Conservation (phyloP, 139 green algal genomes). For the Astrephomene gubernaculifera region DNA sequence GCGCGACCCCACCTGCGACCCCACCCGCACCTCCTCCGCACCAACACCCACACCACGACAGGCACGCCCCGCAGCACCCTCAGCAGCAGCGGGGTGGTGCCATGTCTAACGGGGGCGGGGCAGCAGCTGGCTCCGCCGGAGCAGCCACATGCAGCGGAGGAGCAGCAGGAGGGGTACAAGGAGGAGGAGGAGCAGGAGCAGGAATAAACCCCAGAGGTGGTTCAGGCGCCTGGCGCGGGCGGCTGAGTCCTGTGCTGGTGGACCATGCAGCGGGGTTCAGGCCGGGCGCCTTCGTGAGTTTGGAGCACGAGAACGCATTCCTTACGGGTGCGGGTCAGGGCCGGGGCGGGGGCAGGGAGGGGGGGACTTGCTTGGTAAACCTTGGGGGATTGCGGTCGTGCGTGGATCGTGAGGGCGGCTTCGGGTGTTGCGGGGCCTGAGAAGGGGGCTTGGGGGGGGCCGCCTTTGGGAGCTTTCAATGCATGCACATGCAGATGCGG, state of each 20-base stretch:
- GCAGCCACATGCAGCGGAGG: too few species aligned
- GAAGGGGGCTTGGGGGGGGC: neutral
- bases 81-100: neutral
- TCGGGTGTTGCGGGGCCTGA: neutral
- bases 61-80: neutral
- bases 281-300: constrained; percentile 57
- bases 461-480: neutral
- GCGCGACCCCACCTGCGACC: too few species aligned
- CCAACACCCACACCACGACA: neutral
- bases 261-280: constrained; percentile 87
- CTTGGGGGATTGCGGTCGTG: neutral
- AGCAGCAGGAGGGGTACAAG: too few species aligned
- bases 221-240: constrained; percentile 8
- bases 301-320: constrained; percentile 87
- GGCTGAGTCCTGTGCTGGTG: constrained; percentile 75
- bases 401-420: neutral
- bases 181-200: too few species aligned
- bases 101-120: too few species aligned
- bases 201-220: neutral
- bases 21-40: neutral
- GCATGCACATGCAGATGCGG: neutral
- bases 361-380: too few species aligned
- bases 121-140: too few species aligned
- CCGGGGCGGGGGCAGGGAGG: too few species aligned
- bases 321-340: constrained; percentile 61